phyloP scores from a whole-genome alignment of 2,329 filamentous ascomycete species.

The Monosporascus sp. region DNA sequence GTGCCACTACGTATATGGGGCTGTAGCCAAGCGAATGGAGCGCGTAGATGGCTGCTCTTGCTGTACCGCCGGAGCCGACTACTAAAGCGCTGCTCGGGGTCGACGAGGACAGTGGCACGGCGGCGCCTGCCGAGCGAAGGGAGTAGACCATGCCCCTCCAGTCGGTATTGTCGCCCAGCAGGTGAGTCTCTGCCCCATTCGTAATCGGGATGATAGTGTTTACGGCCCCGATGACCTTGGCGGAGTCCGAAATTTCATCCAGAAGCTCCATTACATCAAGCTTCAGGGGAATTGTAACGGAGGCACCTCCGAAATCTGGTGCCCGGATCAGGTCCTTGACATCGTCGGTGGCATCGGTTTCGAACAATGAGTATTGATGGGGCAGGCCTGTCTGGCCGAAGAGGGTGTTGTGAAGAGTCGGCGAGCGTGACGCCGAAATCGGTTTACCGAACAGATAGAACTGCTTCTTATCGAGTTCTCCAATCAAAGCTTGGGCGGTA shows the following conservation, averaged over 20 bases:
- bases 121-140: slow-evolving; percentile 63
- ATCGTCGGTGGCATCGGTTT: slow-evolving; percentile 62
- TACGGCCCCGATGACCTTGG: slow-evolving; percentile 79
- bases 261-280: slow-evolving; percentile 77
- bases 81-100: slow-evolving; percentile 61
- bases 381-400: slow-evolving; percentile 75
- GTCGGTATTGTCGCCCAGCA: slow-evolving; percentile 90
- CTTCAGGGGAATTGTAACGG: slow-evolving; percentile 94
- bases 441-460: slow-evolving; percentile 89
- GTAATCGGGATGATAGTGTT: slow-evolving; percentile 77
- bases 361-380: slow-evolving; percentile 70
- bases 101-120: slow-evolving; percentile 35
- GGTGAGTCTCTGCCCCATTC: slow-evolving; percentile 39
- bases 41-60: slow-evolving; percentile 84
- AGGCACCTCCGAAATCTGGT: slow-evolving; percentile 81
- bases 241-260: slow-evolving; percentile 74
- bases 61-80: slow-evolving; percentile 86
- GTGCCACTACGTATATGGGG: slow-evolving; percentile 82
- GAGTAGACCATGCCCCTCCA: slow-evolving; percentile 87
- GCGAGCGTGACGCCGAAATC: slow-evolving; percentile 75
- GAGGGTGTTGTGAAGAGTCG: slow-evolving; percentile 81
- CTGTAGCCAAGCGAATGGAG: slow-evolving; percentile 76
- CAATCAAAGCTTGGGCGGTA: slow-evolving; percentile 69
- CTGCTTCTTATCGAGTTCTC: slow-evolving; percentile 66
- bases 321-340: slow-evolving; percentile 61